These are phyloP conservation scores for Xylona heveae DNA, from an alignment of 495 filamentous ascomycete genomes.

Conservation along the genomic window DNA sequence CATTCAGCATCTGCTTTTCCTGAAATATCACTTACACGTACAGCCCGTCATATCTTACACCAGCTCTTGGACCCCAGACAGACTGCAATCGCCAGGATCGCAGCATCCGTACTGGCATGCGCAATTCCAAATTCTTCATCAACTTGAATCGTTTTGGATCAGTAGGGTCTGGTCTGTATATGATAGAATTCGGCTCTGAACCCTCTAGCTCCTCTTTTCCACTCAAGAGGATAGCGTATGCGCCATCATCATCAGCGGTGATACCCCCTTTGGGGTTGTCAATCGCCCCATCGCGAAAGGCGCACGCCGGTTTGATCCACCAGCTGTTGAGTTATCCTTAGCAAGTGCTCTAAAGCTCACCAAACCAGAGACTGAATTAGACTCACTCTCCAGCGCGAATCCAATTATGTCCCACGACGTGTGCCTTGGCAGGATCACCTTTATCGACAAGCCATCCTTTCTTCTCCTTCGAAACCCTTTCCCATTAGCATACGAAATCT, in stretches of 20 bases:
- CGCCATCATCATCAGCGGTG: background rate
- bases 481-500: background rate
- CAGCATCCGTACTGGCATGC: conserved; percentile 1
- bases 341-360: background rate
- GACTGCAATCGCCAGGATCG: background rate
- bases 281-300: background rate
- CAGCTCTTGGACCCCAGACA: conserved; percentile 1
- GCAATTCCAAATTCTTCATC: background rate
- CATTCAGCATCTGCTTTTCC: background rate
- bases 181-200: background rate
- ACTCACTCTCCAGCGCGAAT: conserved; percentile 4
- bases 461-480: background rate
- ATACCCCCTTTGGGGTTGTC: background rate
- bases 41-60: conserved; percentile 3
- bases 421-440: background rate
- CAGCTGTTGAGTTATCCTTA: background rate
- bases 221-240: conserved; percentile 1
- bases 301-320: conserved; percentile 3
- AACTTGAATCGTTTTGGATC: background rate
- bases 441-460: conserved; percentile 1
- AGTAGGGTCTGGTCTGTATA: background rate
- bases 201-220: background rate
- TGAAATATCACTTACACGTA: background rate
- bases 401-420: background rate
- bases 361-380: too few species aligned